Percentiles rank a stretch among this genome's conserved stretches.
Conservation (phyloP, 2,329 filamentous ascomycete species). For the Exophiala spinifera region DNA sequence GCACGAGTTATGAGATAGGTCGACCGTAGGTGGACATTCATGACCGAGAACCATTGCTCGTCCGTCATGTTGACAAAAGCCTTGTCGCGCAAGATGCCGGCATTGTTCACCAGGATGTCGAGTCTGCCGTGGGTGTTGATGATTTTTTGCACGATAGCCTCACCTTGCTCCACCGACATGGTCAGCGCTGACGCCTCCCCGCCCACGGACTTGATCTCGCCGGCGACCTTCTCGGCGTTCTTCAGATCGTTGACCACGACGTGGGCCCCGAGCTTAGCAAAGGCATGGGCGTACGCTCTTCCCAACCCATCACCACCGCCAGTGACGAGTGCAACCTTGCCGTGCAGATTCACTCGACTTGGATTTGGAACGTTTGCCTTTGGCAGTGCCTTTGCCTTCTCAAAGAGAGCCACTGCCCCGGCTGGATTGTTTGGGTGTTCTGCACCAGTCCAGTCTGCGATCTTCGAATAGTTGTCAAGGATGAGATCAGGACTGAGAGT, state of each 20-base stretch:
- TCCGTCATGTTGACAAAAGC: constrained; percentile 98
- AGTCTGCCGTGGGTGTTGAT: constrained; percentile 90
- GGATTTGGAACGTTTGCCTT: constrained; percentile 65
- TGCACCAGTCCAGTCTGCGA: constrained; percentile 80
- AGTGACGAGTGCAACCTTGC: constrained; percentile 79
- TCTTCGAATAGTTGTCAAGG: constrained; percentile 80
- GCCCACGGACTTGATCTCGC: constrained; percentile 84
- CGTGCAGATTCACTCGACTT: constrained; percentile 73
- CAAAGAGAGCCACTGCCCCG: constrained; percentile 79
- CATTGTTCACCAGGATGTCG: constrained; percentile 95
- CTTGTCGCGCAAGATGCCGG: constrained; percentile 95
- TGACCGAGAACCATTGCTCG: constrained; percentile 82
- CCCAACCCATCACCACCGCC: constrained; percentile 84
- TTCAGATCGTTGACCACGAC: constrained; percentile 91
- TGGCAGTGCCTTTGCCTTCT: constrained; percentile 74
- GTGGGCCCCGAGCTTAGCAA: constrained; percentile 76
- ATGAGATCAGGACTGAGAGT: constrained; percentile 83
- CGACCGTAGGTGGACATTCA: constrained; percentile 87
- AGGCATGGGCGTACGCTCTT: constrained; percentile 81
- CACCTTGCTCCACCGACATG: constrained; percentile 88
- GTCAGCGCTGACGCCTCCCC: constrained; percentile 89
- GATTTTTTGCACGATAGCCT: constrained; percentile 81
- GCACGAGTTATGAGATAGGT: constrained; percentile 97
- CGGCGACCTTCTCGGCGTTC: constrained; percentile 82
- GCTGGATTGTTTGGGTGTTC: constrained; percentile 79